These are phyloP conservation scores for Phytophthora rubi DNA, from an alignment of 352 stramenopile species.

Conservation along the genomic window DNA sequence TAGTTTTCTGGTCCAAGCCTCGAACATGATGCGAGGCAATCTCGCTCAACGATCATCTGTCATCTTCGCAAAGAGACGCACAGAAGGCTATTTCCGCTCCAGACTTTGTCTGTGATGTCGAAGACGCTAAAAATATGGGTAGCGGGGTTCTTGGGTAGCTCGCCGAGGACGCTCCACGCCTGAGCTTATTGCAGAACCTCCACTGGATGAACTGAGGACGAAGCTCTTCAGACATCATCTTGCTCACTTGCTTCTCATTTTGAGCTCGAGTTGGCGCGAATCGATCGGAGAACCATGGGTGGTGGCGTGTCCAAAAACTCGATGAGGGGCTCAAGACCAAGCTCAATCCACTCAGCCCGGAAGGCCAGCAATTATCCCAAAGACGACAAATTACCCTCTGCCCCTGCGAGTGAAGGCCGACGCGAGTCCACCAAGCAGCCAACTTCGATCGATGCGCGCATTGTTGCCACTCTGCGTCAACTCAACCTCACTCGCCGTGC, in stretches of 20 bases:
- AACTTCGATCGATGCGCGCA: constrained; percentile 70
- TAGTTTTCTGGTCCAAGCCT: not conserved
- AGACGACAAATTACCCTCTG: constrained; percentile 7
- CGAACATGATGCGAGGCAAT: not conserved
- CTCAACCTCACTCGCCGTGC: constrained; percentile 64
- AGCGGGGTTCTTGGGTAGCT: constrained; percentile 5
- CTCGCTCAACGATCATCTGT: not conserved
- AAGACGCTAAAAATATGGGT: constrained; percentile 35
- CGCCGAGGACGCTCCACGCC: constrained; percentile 15
- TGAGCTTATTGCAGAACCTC: constrained; percentile 2
- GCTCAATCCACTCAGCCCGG: constrained; percentile 13
- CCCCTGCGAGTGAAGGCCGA: constrained; percentile 23
- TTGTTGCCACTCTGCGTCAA: constrained; percentile 67
- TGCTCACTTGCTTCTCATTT: constrained; percentile 5
- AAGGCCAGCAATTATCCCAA: constrained; percentile 17
- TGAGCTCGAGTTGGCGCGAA: constrained; percentile 14
- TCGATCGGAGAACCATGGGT: constrained; percentile 39
- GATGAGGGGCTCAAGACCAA: constrained; percentile 2
- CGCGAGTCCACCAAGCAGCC: constrained; percentile 43
- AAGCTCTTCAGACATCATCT: constrained; percentile 7
- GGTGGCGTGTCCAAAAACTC: constrained; percentile 42
- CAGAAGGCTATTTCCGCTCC: constrained; percentile 24
- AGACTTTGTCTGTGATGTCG: not conserved
- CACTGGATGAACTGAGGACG: constrained; percentile 10
- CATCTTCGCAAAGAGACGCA: constrained; percentile 4